A percentile compares a stretch with the other conserved stretches of the same genome.
Evolutionary conservation across 176 grass and related monocot species (phyloP).

Genomic region (Rhynchospora tenuis): DNA sequence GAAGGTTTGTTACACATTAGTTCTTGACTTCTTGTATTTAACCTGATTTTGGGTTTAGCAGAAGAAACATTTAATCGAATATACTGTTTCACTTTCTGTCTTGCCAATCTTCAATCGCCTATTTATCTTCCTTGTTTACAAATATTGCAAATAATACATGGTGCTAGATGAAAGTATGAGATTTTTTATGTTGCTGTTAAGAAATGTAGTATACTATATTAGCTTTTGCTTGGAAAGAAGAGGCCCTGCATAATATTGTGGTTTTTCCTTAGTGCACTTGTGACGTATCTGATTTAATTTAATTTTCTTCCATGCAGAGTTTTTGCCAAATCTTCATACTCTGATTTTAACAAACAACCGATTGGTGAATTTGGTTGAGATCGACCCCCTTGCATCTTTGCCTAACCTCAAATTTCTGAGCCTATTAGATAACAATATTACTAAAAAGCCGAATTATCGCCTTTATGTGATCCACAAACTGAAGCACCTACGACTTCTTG

Average conservation of each 20-base stretch:
- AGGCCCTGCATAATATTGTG: background rate
- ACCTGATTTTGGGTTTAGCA: no score
- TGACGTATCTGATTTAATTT: background rate
- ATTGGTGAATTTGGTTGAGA: conserved; percentile 81
- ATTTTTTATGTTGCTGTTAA: background rate
- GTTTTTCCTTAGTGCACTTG: background rate
- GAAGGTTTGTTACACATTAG: no score
- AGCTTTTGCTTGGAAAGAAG: background rate
- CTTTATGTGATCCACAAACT: conserved; percentile 95
- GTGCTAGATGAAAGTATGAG: background rate
- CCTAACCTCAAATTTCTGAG: conserved; percentile 88
- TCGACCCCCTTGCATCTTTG: conserved; percentile 85
- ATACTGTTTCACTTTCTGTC: no score
- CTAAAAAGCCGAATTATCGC: conserved; percentile 90
- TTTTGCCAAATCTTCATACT: conserved; percentile 87
- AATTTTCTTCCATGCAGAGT: conserved; percentile 46
- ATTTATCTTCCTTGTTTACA: no score
- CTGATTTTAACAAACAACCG: conserved; percentile 92
- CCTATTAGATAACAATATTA: conserved; percentile 92
- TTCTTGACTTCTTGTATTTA: no score
- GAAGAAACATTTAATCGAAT: no score
- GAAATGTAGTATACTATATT: background rate
- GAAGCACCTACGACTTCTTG: conserved; percentile 76
- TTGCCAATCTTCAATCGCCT: no score
- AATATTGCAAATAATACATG: no score